These are phyloP conservation scores for Erythrobasidium hasegawianum DNA, from an alignment of 1,284 basidiomycete genomes.

Conservation along the genomic window DNA sequence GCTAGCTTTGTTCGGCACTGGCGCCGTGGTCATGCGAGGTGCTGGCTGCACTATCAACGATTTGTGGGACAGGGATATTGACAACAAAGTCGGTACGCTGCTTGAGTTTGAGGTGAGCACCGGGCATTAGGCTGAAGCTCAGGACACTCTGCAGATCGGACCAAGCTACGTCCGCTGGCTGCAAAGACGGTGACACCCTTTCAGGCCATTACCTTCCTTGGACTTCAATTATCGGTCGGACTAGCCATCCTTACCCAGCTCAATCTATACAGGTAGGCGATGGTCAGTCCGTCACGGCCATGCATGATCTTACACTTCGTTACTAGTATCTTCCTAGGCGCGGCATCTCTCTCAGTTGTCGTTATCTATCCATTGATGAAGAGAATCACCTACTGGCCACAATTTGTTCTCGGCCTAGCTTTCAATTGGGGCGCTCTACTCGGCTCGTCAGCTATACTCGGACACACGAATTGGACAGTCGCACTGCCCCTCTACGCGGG, in stretches of 20 bases:
- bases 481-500: slow-evolving; percentile 86
- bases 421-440: slow-evolving; percentile 98
- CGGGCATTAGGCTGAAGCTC: slow-evolving; percentile 6
- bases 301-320: background rate
- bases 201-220: slow-evolving; percentile 79
- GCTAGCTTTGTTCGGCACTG: slow-evolving; percentile 76
- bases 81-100: slow-evolving; percentile 79
- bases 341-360: slow-evolving; percentile 81
- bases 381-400: slow-evolving; percentile 93
- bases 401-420: slow-evolving; percentile 83
- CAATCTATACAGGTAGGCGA: slow-evolving; percentile 82
- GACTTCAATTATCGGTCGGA: slow-evolving; percentile 74
- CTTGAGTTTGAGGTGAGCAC: background rate
- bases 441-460: slow-evolving; percentile 92
- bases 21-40: slow-evolving; percentile 92
- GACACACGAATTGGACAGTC: slow-evolving; percentile 73
- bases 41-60: slow-evolving; percentile 99
- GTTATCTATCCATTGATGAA: slow-evolving; percentile 96
- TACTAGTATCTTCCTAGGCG: slow-evolving; percentile 79
- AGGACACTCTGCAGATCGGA: slow-evolving; percentile 55
- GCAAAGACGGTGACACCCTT: slow-evolving; percentile 71
- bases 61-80: slow-evolving; percentile 92
- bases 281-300: background rate
- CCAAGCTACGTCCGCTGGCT: slow-evolving; percentile 68
- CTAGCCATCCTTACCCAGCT: slow-evolving; percentile 86